Conservation (phyloP, 2,329 filamentous ascomycete species). For the Sordariomycetes sp. region DNA sequence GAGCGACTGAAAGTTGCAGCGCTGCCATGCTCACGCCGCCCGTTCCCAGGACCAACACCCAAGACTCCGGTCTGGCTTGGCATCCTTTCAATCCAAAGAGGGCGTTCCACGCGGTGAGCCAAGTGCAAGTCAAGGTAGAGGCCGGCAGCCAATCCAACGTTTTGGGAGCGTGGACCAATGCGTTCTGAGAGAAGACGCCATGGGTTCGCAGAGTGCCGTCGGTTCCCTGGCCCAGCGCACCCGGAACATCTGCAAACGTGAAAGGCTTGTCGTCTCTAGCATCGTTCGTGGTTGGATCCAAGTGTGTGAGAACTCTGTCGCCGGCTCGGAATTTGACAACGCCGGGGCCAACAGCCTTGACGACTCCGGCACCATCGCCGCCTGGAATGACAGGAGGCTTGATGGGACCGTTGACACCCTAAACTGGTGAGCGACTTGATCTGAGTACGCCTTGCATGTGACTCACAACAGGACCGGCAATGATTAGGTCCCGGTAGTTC, state of each 20-base stretch:
- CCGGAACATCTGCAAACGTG: slow-evolving; percentile 15
- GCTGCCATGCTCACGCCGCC: slow-evolving; percentile 27
- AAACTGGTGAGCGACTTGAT: not conserved
- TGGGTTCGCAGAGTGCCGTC: slow-evolving; percentile 51
- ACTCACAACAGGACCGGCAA: slow-evolving; percentile 15
- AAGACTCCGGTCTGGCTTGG: slow-evolving; percentile 27
- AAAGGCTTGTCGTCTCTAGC: slow-evolving; percentile 11
- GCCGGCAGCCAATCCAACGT: slow-evolving; percentile 27
- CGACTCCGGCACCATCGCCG: slow-evolving; percentile 31
- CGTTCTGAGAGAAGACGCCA: slow-evolving; percentile 46
- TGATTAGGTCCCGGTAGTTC: slow-evolving; percentile 38
- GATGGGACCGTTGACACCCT: slow-evolving; percentile 12
- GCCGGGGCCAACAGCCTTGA: slow-evolving; percentile 38
- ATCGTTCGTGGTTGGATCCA: not conserved
- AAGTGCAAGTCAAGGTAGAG: slow-evolving; percentile 37
- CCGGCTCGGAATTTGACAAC: slow-evolving; percentile 29
- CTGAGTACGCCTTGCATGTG: not conserved
- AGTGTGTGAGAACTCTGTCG: slow-evolving; percentile 42
- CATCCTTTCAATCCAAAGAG: slow-evolving; percentile 34
- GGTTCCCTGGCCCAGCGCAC: slow-evolving; percentile 46
- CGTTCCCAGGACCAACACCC: slow-evolving; percentile 27
- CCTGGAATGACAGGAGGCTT: slow-evolving; percentile 17
- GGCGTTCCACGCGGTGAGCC: slow-evolving; percentile 41
- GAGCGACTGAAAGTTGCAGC: slow-evolving; percentile 33
- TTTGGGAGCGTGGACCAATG: slow-evolving; percentile 42